Percentiles rank a stretch among this genome's conserved stretches.
phyloP scores from a whole-genome alignment of 192 early-diverging fungal species.

The Gaertneriomyces semiglobifer region DNA sequence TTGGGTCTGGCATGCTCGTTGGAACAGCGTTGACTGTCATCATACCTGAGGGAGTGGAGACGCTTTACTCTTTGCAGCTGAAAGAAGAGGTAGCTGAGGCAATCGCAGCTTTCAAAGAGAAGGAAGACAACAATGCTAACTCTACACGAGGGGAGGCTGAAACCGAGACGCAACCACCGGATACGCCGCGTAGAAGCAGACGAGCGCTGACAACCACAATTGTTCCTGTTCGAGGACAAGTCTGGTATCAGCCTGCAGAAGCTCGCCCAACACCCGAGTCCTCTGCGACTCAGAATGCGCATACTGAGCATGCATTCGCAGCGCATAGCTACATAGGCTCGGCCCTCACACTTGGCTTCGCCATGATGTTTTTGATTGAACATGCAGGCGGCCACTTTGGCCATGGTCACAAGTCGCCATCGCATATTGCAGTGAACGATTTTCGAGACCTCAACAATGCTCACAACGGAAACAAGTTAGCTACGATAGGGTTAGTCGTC shows the following conservation, averaged over 20 bases:
- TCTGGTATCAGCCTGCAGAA: background rate
- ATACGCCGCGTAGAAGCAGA: background rate
- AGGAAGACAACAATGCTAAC: background rate
- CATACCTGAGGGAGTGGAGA: constrained; percentile 92
- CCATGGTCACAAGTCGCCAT: constrained; percentile 5
- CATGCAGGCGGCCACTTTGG: constrained; percentile 2
- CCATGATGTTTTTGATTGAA: constrained; percentile 54
- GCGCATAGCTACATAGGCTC: constrained; percentile 71
- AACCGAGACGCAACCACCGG: background rate
- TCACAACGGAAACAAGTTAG: constrained; percentile 27
- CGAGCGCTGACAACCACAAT: background rate
- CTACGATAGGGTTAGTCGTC: constrained; percentile 91
- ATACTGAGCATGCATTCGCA: constrained; percentile 12
- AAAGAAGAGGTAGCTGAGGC: constrained; percentile 2
- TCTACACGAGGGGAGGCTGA: background rate
- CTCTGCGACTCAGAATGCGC: background rate
- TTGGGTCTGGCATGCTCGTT: constrained; percentile 88
- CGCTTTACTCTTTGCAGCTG: constrained; percentile 53
- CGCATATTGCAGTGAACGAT: constrained; percentile 30
- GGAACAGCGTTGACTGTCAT: constrained; percentile 91
- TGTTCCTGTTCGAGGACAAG: background rate
- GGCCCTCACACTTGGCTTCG: constrained; percentile 76
- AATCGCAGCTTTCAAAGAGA: background rate
- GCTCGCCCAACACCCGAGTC: background rate
- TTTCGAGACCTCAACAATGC: constrained; percentile 19